Conservation (phyloP, 805 yeast genomes). For the Candida insectalens region DNA sequence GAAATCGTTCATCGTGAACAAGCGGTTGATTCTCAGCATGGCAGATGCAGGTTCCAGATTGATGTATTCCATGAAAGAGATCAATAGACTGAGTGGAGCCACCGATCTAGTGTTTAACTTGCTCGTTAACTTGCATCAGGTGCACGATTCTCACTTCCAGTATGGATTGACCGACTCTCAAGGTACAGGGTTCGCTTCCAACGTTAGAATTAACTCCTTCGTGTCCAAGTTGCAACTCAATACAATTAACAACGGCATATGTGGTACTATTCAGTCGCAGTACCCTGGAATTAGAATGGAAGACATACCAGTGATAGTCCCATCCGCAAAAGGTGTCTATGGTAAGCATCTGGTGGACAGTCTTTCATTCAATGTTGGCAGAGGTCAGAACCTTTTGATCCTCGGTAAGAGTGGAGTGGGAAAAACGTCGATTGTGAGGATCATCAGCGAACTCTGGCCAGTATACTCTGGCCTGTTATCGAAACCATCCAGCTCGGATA, state of each 20-base stretch:
- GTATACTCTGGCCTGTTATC: constrained; percentile 71
- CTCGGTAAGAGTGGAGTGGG: constrained; percentile 88
- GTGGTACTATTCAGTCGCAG: constrained; percentile 72
- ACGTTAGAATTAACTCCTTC: constrained; percentile 20
- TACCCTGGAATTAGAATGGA: constrained; percentile 78
- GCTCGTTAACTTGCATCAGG: constrained; percentile 70
- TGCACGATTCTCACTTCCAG: constrained; percentile 53
- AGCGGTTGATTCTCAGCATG: constrained; percentile 78
- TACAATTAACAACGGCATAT: constrained; percentile 36
- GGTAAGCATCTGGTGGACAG: constrained; percentile 55
- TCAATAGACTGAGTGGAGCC: constrained; percentile 84
- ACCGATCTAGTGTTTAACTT: constrained; percentile 78
- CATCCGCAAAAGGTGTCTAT: constrained; percentile 47
- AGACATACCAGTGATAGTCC: constrained; percentile 73
- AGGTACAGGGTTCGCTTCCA: constrained; percentile 22
- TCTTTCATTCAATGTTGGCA: constrained; percentile 50
- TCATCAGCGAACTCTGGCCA: constrained; percentile 90
- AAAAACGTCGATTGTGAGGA: constrained; percentile 75
- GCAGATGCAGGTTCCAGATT: constrained; percentile 94
- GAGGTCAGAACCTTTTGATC: constrained; percentile 63
- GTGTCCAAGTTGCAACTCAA: constrained; percentile 18
- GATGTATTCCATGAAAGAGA: constrained; percentile 90
- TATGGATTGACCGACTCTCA: constrained; percentile 28
- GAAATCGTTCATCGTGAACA: constrained; percentile 85
- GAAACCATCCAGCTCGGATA: constrained; percentile 59